Evolutionary conservation across 1,139 yeast genomes (phyloP), one percentile per base, ranked within the genome.

Genomic region (Yamadazyma aaseri): DNA sequence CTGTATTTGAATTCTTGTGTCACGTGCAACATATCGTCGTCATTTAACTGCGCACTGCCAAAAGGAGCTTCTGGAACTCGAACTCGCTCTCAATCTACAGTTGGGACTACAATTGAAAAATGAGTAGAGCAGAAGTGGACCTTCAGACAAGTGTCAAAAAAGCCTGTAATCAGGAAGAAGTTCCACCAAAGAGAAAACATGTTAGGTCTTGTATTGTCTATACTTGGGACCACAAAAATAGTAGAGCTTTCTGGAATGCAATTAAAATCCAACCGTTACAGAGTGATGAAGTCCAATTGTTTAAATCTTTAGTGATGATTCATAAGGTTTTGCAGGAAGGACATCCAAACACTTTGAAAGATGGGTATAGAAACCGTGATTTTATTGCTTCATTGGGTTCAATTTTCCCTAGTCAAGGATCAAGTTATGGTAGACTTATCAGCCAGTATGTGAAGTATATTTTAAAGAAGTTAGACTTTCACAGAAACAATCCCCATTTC

Each of bases 301-400:
- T 89, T 65, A 92, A 92, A 55, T 83, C 95, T n/a, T 66, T 92
- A 53, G 86, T 90, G 38, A 75, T 86, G 50, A 75, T 89, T 35
- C 97, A 92, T 55, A 90, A 90, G 56, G 95, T 92, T n/a, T 65
- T 90, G 15, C 97, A 92, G 58, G 98, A 92, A 57, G 98, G 98
- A 7, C 97, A 92, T 55, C 90, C 92, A 11, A 75, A 86, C 26
- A 81, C 87, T 7, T 66, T 92, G 50, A 75, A 79, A 37, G 97
- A 89, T 50, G 97, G 89, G 1, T 86, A 81, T 53, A 73, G 81
- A 42, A 89, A 89, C 54, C 53, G 71, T 22, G 74, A 69, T 34
- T 70, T 68, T 33, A 55, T 70, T 36, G 44, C 63, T 17, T 68
- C 74, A 2, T 61, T 70, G 36, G 66, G 63, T 8, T 55, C 63